These are phyloP conservation scores for Clarireedia paspali DNA, from an alignment of 2,329 filamentous ascomycete genomes.

Conservation along the genomic window DNA sequence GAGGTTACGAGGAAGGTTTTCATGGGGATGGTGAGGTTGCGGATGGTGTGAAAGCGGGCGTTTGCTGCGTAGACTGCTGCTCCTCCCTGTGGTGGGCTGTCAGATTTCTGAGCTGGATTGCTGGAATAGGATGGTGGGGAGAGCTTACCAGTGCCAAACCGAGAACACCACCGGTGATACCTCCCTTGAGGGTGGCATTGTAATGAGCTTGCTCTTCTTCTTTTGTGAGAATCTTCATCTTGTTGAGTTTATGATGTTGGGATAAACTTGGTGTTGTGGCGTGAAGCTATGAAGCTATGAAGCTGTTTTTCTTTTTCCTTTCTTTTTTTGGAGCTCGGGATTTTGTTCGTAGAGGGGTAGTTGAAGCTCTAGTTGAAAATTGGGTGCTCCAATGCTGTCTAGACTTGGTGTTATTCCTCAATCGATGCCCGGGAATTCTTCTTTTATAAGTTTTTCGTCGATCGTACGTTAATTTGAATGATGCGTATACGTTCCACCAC, in stretches of 20 bases:
- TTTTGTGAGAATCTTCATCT: slow-evolving; percentile 92
- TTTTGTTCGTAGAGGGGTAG: background rate
- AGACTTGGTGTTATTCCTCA: no score
- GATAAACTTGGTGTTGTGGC: background rate
- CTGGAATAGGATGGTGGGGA: background rate
- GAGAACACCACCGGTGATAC: slow-evolving; percentile 60
- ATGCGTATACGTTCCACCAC: no score
- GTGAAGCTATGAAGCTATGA: background rate
- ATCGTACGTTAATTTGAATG: no score
- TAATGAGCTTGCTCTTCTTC: slow-evolving; percentile 90
- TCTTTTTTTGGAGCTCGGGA: background rate
- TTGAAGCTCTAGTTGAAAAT: background rate
- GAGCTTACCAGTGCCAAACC: slow-evolving; percentile 63
- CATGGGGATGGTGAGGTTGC: slow-evolving; percentile 78
- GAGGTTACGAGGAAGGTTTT: slow-evolving; percentile 85
- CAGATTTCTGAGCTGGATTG: background rate
- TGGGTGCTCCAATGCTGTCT: no score
- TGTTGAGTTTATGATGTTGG: slow-evolving; percentile 1
- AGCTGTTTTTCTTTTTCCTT: background rate
- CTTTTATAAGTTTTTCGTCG: no score
- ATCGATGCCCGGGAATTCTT: no score
- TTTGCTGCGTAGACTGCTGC: slow-evolving; percentile 58
- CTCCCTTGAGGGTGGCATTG: slow-evolving; percentile 70
- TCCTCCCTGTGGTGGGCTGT: slow-evolving; percentile 17
- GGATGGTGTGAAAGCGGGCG: slow-evolving; percentile 68